phyloP scores from a whole-genome alignment of 805 yeast species.

The Alloascoidea hylecoeti region DNA sequence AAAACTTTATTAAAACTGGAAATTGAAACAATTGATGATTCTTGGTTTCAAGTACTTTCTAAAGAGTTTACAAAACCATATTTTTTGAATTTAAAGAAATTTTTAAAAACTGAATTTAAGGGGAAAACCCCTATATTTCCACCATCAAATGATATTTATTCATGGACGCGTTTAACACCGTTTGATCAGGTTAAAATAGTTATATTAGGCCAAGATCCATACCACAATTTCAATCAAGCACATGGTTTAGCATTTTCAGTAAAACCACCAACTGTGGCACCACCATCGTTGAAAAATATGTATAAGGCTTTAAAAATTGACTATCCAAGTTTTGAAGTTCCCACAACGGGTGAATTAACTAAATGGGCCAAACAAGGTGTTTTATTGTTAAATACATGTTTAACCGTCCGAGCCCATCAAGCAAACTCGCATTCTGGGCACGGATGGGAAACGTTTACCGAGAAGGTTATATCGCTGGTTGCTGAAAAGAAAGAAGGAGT shows the following conservation, averaged over 20 bases:
- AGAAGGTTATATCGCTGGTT: slow-evolving; percentile 42
- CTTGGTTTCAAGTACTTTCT: slow-evolving; percentile 66
- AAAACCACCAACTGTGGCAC: slow-evolving; percentile 69
- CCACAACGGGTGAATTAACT: slow-evolving; percentile 57
- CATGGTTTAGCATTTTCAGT: slow-evolving; percentile 96
- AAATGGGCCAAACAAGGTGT: slow-evolving; percentile 87
- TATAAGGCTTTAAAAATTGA: slow-evolving; percentile 59
- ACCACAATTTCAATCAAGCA: slow-evolving; percentile 86
- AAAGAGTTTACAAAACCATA: slow-evolving; percentile 74
- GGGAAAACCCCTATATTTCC: slow-evolving; percentile 56
- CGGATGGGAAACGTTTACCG: slow-evolving; percentile 93
- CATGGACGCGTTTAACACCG: slow-evolving; percentile 87
- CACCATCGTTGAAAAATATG: slow-evolving; percentile 79
- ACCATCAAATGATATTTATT: slow-evolving; percentile 60
- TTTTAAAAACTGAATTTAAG: slow-evolving; percentile 32
- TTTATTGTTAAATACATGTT: slow-evolving; percentile 68
- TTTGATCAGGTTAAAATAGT: slow-evolving; percentile 59
- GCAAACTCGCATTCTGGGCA: slow-evolving; percentile 83
- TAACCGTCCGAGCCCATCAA: slow-evolving; percentile 86
- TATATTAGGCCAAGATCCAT: slow-evolving; percentile 92
- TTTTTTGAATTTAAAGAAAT: slow-evolving; percentile 58
- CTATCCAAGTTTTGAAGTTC: slow-evolving; percentile 56
- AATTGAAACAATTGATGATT: slow-evolving; percentile 49
- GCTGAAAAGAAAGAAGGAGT: slow-evolving; percentile 36
- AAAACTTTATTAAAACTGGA: slow-evolving; percentile 45